Conservation (phyloP, 2,329 filamentous ascomycete genomes). For the Leptographium lundbergii region DNA sequence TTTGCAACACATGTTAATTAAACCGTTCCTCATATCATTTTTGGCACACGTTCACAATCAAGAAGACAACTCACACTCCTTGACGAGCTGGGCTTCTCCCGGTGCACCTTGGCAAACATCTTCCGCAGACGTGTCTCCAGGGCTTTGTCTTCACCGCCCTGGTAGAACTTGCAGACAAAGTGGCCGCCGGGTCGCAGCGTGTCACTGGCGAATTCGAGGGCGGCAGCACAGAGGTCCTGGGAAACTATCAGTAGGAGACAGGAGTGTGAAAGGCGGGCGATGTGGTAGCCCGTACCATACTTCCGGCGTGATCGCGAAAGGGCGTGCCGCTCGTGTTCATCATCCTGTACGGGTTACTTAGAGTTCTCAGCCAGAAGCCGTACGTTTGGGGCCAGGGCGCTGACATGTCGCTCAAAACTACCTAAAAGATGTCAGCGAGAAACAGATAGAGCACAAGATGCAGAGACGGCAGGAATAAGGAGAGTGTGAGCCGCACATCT, state of each 20-base stretch:
- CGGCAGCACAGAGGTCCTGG: conserved; percentile 81
- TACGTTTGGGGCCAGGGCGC: conserved; percentile 79
- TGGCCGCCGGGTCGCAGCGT: conserved; percentile 72
- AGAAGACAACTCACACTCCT: conserved; percentile 51
- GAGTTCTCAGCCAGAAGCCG: conserved; percentile 71
- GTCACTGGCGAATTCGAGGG: conserved; percentile 73
- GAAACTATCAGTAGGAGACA: background rate
- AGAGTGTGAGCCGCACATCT: conserved; percentile 38
- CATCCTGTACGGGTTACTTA: conserved; percentile 98
- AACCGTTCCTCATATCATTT: background rate
- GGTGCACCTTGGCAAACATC: conserved; percentile 67
- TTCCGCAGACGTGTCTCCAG: conserved; percentile 63
- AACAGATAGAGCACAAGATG: background rate
- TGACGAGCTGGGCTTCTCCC: conserved; percentile 87
- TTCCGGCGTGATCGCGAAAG: conserved; percentile 81
- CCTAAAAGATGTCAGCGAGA: conserved; percentile 25
- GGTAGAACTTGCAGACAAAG: conserved; percentile 97
- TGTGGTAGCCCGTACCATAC: conserved; percentile 58
- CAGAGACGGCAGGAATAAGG: background rate
- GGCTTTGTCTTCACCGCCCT: conserved; percentile 72
- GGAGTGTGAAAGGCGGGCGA: background rate
- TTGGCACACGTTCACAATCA: background rate
- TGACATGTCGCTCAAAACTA: conserved; percentile 98
- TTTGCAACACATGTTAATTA: background rate
- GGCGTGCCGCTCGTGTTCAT: conserved; percentile 92